Evolutionary conservation across 768 basidiomycete genomes (phyloP), one percentile per base, ranked within the genome.

Genomic region (Suillus tomentosus): DNA sequence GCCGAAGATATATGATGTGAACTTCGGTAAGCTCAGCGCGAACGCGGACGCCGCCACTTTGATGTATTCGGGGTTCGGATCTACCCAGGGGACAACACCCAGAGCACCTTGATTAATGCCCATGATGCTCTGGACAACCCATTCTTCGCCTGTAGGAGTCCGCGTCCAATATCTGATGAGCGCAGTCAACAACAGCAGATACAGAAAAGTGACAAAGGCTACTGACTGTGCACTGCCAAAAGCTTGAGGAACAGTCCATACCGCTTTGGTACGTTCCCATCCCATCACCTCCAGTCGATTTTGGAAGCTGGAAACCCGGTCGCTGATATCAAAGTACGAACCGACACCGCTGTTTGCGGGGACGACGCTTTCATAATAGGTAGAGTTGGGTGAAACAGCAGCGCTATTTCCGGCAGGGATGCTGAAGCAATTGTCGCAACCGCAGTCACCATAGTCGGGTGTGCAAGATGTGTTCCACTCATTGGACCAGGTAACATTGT

Each of bases 201-300:
- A 19, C 10, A 11, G 5, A 8, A 24, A 40, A n/a, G 53, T 37
- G n/a, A 14, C 4, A 56, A 69, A 36, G 15, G 62, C 5, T 13
- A 68, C 74, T 67, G 17, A 80, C 78, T 74, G 66, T 7, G 69
- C 71, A 61, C 80, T 81, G 34, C 90, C 89, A 70, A 94, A 94
- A 0, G 83, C 91, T 74, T 94, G 92, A 0, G 91, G 89, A 1
- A 93, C 91, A 2, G 87, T 86, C 92, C 91, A 93, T 0, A 92
- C 81, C 1, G 88, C 83, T 71, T 90, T 87, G 6, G 81, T 84
- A 13, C 84, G 78, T 66, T 87, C 86, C 86, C 89, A 89, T 2
- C 88, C 89, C 66, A 88, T 83, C 56, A 84, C 79, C 65, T 85
- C 82, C 17, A 88, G 69, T 24, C 90, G 80, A 57, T 86, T 77